Conservation (phyloP, 1,139 yeast genomes). For the Candida smagusa region DNA sequence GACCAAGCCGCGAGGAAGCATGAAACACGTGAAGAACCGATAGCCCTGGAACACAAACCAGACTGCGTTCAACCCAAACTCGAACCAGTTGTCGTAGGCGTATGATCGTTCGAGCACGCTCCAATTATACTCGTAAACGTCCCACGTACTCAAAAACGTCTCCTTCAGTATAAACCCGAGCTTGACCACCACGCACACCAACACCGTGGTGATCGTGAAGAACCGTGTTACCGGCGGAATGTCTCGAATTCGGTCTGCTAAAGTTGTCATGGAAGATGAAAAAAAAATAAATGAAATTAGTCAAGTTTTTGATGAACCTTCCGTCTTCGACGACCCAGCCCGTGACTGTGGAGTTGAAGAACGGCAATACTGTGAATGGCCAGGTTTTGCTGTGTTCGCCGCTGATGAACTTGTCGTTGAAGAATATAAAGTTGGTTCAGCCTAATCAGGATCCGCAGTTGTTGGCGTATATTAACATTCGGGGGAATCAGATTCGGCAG, state of each 20-base stretch:
- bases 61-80: slow-evolving; percentile 7
- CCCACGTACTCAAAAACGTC: slow-evolving; percentile 12
- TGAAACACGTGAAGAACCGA: slow-evolving; percentile 47
- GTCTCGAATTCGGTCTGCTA: slow-evolving; percentile 29
- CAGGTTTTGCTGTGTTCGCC: slow-evolving; percentile 78
- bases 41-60: slow-evolving; percentile 31
- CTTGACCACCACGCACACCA: slow-evolving; percentile 18
- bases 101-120: background rate
- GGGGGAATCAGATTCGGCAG: slow-evolving; percentile 90
- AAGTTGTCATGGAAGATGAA: slow-evolving; percentile 7
- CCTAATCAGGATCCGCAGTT: slow-evolving; percentile 70
- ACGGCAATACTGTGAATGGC: slow-evolving; percentile 57
- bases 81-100: slow-evolving; percentile 4
- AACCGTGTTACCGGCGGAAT: slow-evolving; percentile 50
- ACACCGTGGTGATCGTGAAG: slow-evolving; percentile 37
- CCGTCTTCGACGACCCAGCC: slow-evolving; percentile 67
- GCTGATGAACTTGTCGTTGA: slow-evolving; percentile 84
- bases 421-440: slow-evolving; percentile 75
- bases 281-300: slow-evolving; percentile 35
- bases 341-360: slow-evolving; percentile 88
- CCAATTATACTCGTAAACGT: background rate
- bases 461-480: slow-evolving; percentile 75
- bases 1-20: slow-evolving; percentile 38
- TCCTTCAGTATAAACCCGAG: slow-evolving; percentile 14
- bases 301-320: slow-evolving; percentile 79